phyloP scores from a whole-genome alignment of 164 flowering plant genomes.

The Stephania cephalantha region DNA sequence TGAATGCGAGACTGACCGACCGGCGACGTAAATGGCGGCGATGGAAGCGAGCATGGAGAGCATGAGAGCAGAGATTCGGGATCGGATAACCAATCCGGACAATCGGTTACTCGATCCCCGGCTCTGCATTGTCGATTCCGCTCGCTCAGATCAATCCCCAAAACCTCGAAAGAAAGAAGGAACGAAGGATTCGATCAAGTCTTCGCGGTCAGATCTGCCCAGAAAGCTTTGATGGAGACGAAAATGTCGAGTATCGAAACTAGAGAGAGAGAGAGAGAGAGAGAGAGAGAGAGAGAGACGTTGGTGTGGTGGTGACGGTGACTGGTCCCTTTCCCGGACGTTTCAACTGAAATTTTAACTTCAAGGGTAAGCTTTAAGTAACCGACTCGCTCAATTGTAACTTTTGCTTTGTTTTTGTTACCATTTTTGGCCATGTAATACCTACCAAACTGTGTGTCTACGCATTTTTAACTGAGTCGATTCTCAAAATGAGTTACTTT shows the following conservation, averaged over 20 bases:
- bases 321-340: not conserved
- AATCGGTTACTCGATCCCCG: conserved; percentile 49
- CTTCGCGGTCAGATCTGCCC: not conserved
- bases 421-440: too few species aligned
- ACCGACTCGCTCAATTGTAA: too few species aligned
- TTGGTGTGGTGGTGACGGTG: not conserved
- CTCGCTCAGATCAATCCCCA: not conserved
- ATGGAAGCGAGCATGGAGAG: conserved; percentile 74
- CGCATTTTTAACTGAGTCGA: too few species aligned
- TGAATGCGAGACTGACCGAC: conserved; percentile 43
- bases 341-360: not conserved
- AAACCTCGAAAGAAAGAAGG: not conserved
- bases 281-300: too few species aligned
- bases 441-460: too few species aligned
- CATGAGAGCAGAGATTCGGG: conserved; percentile 52
- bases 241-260: not conserved
- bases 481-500: too few species aligned
- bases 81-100: conserved; percentile 39
- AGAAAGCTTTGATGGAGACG: not conserved
- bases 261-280: too few species aligned
- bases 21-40: conserved; percentile 83
- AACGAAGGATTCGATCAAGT: not conserved
- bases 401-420: too few species aligned
- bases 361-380: too few species aligned
- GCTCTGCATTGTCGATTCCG: conserved; percentile 41